Evolutionary conservation across 306 rosid genomes (phyloP).

Genomic region (Cicer judaicum): DNA sequence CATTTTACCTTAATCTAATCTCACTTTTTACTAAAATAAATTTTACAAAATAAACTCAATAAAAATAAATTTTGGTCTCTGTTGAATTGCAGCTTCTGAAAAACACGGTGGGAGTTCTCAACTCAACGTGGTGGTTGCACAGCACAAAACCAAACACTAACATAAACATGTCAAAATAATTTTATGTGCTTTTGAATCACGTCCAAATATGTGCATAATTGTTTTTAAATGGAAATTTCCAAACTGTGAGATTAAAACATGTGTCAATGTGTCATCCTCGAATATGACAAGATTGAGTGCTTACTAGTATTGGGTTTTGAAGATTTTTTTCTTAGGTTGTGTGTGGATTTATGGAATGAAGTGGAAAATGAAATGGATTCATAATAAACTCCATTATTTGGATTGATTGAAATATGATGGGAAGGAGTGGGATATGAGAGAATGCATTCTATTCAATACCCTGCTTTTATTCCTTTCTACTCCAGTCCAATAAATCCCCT

Average conservation of each 20-base stretch:
- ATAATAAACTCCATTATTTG: not conserved
- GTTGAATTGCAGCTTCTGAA: no score
- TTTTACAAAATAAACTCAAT: no score
- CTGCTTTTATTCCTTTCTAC: not conserved
- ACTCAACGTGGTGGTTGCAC: no score
- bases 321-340: not conserved
- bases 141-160: no score
- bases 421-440: not conserved
- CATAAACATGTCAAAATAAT: not conserved
- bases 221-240: not conserved
- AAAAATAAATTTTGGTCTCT: no score
- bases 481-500: not conserved
- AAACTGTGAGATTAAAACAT: not conserved
- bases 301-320: constrained; percentile 7
- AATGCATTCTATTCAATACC: constrained; percentile 3
- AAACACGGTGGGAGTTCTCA: no score
- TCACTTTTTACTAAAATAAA: no score
- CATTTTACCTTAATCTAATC: no score
- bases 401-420: not conserved
- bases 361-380: not conserved
- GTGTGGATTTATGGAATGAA: not conserved
- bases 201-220: not conserved
- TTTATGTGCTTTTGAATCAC: not conserved
- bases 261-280: not conserved
- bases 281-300: not conserved